A percentile compares a stretch with the other conserved stretches of the same genome.
Conservation (phyloP, 805 yeast species). For the Pichia thaimueangensis region DNA sequence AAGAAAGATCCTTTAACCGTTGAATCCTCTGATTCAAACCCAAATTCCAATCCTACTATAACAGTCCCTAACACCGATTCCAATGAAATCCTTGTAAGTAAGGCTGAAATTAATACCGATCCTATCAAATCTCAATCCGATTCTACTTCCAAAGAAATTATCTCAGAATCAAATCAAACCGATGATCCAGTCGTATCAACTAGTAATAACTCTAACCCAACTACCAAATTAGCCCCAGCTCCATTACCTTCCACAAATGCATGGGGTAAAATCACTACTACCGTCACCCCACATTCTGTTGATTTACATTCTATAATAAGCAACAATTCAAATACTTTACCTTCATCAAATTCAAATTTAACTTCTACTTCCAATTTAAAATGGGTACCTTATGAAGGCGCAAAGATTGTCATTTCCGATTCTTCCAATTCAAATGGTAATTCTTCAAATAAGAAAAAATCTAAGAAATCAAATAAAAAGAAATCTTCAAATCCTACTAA, state of each 20-base stretch:
- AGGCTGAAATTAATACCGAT: too few species aligned
- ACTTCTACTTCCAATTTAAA: constrained; percentile 46
- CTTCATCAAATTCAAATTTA: constrained; percentile 19
- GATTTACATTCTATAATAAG: constrained; percentile 16
- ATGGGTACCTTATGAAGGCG: constrained; percentile 65
- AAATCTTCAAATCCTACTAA: not conserved
- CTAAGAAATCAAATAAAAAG: constrained; percentile 3
- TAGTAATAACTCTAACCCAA: too few species aligned
- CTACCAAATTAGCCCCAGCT: constrained; percentile 45
- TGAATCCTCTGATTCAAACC: too few species aligned
- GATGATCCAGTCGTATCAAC: too few species aligned
- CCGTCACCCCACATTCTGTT: constrained; percentile 21
- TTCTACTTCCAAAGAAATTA: not conserved
- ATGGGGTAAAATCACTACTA: constrained; percentile 41
- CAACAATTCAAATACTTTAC: not conserved
- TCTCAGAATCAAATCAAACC: too few species aligned
- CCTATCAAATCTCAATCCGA: too few species aligned
- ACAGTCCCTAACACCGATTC: too few species aligned
- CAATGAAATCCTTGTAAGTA: too few species aligned
- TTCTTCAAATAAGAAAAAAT: constrained; percentile 3
- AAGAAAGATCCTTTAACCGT: constrained; percentile 2
- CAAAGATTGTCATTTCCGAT: constrained; percentile 36
- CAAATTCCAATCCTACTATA: not conserved
- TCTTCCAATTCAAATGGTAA: not conserved
- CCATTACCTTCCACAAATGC: constrained; percentile 57